Evolutionary conservation across 1,284 basidiomycete genomes (phyloP), one percentile per base, ranked within the genome.

Genomic region (Microbotryomycetes sp.): DNA sequence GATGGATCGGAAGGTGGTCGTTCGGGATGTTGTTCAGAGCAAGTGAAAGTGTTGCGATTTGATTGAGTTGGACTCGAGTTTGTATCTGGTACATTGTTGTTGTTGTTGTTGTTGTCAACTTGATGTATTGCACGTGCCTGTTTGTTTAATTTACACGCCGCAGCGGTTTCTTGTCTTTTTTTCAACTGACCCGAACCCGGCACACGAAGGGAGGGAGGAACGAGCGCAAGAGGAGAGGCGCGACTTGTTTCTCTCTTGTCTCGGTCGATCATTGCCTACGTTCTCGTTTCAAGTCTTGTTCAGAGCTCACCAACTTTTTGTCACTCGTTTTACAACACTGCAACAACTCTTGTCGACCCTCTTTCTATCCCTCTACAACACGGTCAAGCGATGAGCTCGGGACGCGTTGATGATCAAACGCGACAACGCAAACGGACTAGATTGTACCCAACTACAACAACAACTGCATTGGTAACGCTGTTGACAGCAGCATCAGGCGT

Each of bases 41-140:
- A 26, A 32, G 54, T 67, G 3, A 52, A 47, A 30, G 58, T 69
- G 22, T 50, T 52, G n/a, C 49, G 56, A 48, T 66, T 66, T n/a
- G 64, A 66, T 45, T 66, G 47, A 56, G 25, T 23, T 9, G 7
- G 22, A 23, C 48, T 15, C 15, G 48, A 26, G 22, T 49, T 50
- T 12, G 12, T 9, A 19, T 9, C 19, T 9, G 9, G 9, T 9
- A 9, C 36, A 42, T 42, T 9, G 19, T 12, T 9, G 36, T 42
- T 42, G 36, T 42, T 42, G 19, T 42, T 42, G 36, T n/a, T 42
- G 36, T 42, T 19, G 36, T 42, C 36, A 42, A 19, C 36, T 19
- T 42, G 36, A n/a, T n/a, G n/a, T n/a, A n/a, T 42, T 19, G 19
- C 36, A 19, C 36, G 36, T 42, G 36, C 36, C 36, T 42, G 19